Base-by-base conservation (phyloP, 306 rosid species). In the Quercus bicolor region DNA sequence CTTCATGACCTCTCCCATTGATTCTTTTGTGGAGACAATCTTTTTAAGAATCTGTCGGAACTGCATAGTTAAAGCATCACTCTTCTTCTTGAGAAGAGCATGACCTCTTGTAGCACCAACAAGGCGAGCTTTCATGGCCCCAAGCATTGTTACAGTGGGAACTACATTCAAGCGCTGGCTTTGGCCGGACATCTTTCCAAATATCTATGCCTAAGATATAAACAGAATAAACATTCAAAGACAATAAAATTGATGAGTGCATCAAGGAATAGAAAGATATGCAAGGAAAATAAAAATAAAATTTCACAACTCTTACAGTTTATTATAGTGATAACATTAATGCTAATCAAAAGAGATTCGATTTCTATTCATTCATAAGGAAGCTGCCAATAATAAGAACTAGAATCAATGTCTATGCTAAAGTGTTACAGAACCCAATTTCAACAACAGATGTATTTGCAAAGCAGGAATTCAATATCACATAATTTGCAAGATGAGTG, bases 31-130 rank as follows among this genome's bases (percentile, higher is more conserved):
- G 5, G 98, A 73, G 14, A 94, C 98, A n/a, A 94, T 92, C 76
- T 90, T 92, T 81, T 92, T 94, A 68, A 94, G 92, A 84, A 94
- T 92, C 81, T 85, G 88, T 28, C 97, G 91, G 40, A 94, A 94
- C 76, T 94, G 98, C 29, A 90, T 96, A 3, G 98, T 94, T 80
- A 94, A 77, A 68, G 97, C 98, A 66, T 94, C 98, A 55, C 98
- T 94, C 91, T 94, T 94, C 89, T 94, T 94, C 97, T 94, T 94
- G 45, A 94, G 93, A 64, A 94, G 94, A 23, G 98, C 98, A 66
- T 94, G 98, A 20, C 98, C 98, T 73, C 98, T 86, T 2, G 98
- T 94, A 1, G 98, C 97, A 43, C 98, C 98, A 0, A 94, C 78
- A 54, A 94, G 84, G 51, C 97, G 97, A 11, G 97, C 97, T 78